Evolutionary conservation across 208 protist species (phyloP), one percentile per base, ranked within the genome.

Genomic region (Acanthamoeba sp.): DNA sequence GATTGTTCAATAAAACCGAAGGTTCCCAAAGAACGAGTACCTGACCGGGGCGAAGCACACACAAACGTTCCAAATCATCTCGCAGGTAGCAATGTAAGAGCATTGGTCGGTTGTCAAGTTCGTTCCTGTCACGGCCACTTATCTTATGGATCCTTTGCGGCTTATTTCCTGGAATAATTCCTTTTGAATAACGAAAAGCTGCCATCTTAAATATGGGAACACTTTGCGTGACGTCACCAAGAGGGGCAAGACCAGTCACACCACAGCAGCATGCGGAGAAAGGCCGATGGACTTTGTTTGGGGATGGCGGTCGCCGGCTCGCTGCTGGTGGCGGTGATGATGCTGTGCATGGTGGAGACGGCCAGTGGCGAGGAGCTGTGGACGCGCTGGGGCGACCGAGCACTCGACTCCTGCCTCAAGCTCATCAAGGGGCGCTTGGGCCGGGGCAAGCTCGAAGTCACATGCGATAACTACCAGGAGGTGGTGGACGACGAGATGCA

Each of bases 381-480:
- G 76, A 55, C 42, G 16, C 76, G 76, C 27, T 84, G 76, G 76
- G 76, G 40, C 38, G 76, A 84, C 42, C 34, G 76, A 32, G 76
- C 76, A 9, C 76, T 84, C 14, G 38, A 14, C 76, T n/a, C 34
- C 24, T 84, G 76, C n/a, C 34, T 34, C 24, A 55, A 84, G n/a
- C 76, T 55, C 12, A 34, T 84, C 0, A 55, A 84, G 38, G 24
- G 29, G 40, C 34, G 42, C 27, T 42, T 24, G 76, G 76, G 42
- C 20, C 76, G 76, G 0, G 42, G 24, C 34, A 45, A 84, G 76
- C 24, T 84, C 16, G 76, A 84, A 4, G 27, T 55, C 38, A 20
- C 55, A 10, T 84, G 76, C 40, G 76, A 84, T 12, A 84, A 48
- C 76, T 84, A 57, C 20, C 76, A 84, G 27, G 76, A 84, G 16